Conservation (phyloP, 495 filamentous ascomycete species). For the Staphylotrichum tortipilum region DNA sequence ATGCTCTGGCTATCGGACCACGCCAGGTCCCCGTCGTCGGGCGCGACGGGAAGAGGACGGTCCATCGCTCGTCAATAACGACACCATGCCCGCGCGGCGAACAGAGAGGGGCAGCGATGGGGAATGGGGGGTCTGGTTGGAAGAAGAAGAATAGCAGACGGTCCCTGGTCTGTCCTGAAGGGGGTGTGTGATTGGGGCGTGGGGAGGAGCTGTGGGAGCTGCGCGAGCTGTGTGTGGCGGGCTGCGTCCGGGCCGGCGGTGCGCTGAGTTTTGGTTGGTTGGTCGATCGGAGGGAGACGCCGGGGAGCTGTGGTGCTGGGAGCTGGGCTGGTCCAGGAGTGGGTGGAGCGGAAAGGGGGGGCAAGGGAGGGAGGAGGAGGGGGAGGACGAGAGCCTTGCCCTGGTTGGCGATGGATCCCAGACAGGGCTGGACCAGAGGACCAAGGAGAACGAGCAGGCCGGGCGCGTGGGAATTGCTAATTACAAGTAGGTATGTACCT, state of each 20-base stretch:
- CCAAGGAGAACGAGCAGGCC: too few species aligned
- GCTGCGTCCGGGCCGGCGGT: conserved; percentile 5
- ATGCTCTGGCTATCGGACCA: conserved; percentile 40
- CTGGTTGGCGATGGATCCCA: too few species aligned
- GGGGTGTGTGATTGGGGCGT: conserved; percentile 8
- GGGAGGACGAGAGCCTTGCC: background rate
- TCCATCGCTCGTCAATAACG: conserved; percentile 40
- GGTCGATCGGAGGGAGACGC: conserved; percentile 18
- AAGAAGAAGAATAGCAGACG: background rate
- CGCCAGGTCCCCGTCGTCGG: conserved; percentile 32
- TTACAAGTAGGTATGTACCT: too few species aligned
- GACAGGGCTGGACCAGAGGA: too few species aligned
- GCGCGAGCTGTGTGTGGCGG: conserved; percentile 6
- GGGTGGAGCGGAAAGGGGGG: background rate
- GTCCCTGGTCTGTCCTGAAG: conserved; percentile 11
- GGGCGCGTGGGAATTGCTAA: too few species aligned
- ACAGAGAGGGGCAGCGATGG: conserved; percentile 10
- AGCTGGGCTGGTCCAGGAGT: conserved; percentile 1
- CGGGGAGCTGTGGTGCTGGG: background rate
- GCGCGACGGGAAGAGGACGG: conserved; percentile 29
- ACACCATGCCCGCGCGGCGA: conserved; percentile 35
- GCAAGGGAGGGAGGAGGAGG: background rate
- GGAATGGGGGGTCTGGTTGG: too few species aligned
- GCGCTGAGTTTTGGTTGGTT: conserved; percentile 9
- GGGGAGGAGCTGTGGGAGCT: background rate